phyloP scores from a whole-genome alignment of 441 rosid genomes.

The Gossypium laxum region DNA sequence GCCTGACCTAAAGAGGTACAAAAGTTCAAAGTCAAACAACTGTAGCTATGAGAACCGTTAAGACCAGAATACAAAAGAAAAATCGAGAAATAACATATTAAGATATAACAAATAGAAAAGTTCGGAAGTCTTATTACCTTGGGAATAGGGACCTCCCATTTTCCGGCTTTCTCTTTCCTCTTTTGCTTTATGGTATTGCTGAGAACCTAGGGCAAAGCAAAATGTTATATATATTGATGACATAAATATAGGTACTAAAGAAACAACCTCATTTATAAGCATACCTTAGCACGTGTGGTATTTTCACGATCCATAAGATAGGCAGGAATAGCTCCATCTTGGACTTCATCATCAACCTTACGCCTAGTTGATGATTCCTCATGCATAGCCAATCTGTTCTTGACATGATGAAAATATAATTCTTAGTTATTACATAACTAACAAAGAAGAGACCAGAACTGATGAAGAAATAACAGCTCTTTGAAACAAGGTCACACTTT shows the following conservation, averaged over 20 bases:
- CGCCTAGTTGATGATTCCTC: constrained; percentile 75
- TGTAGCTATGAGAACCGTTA: neutral
- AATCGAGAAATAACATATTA: neutral
- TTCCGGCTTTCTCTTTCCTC: constrained; percentile 93
- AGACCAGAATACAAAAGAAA: neutral
- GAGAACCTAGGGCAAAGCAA: constrained; percentile 38
- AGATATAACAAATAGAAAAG: neutral
- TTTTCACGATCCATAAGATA: constrained; percentile 83
- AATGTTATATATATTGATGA: constrained; percentile 9
- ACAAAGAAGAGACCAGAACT: neutral
- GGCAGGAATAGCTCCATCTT: constrained; percentile 86
- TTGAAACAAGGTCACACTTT: neutral
- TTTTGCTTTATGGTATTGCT: constrained; percentile 89
- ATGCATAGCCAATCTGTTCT: constrained; percentile 66
- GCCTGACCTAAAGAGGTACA: constrained; percentile 55
- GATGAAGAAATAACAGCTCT: neutral
- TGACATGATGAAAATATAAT: neutral
- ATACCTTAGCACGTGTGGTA: constrained; percentile 73
- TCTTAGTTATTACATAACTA: neutral
- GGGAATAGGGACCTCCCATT: constrained; percentile 91
- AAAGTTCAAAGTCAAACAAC: neutral
- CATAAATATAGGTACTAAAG: neutral
- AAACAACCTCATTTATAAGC: neutral
- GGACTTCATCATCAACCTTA: constrained; percentile 72
- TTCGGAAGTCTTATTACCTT: constrained; percentile 40